Base-by-base conservation (phyloP, 352 stramenopile species). In the Phytophthora ohioensis region DNA sequence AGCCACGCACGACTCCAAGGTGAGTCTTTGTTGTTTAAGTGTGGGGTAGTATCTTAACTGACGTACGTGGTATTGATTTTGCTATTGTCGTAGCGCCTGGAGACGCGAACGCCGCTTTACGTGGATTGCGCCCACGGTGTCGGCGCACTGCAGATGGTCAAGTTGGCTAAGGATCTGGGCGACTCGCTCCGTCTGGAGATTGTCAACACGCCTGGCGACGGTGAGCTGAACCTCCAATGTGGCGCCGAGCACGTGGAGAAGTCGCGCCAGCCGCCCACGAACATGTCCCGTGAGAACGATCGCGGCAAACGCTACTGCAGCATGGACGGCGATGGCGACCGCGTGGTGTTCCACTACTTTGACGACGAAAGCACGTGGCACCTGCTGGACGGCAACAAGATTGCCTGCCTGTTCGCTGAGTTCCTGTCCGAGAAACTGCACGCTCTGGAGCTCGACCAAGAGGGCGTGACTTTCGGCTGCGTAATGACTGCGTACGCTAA, bases 401-500 rank as follows among this genome's bases (percentile, higher is more conserved):
- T 99, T 77, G 95, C 97, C 31, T 95, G 91, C n/a, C 81, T 99
- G 34, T 94, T 99, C 58, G 95, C 95, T 32, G 83, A 91, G 56
- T 99, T 99, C 67, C 84, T 99, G 57, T 78, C 96, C 42, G 87
- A 97, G 8, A 93, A 99, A 77, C 71, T 99, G 38, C 59, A 84
- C 46, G 67, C 75, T 35, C 66, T 98, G 6, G 81, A 91, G 54
- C 65, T 92, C 27, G 80, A 90, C 11, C 82, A 90, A 32, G 81
- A 93, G n/a, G 81, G 76, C 41, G 81, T 98, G 39, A 96, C 85
- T 39, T 90, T 99, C 42, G 97, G 97, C 35, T 92, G 98, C 30
- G 97, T 99, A 39, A 97, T 99, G 88, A 99, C 98, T n/a, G 97
- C 98, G 17, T 99, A 99, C 82, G 98, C 97, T 34, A 99, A 99